Conservation (phyloP, 495 filamentous ascomycete genomes). For the Talaromyces thailandensis region DNA sequence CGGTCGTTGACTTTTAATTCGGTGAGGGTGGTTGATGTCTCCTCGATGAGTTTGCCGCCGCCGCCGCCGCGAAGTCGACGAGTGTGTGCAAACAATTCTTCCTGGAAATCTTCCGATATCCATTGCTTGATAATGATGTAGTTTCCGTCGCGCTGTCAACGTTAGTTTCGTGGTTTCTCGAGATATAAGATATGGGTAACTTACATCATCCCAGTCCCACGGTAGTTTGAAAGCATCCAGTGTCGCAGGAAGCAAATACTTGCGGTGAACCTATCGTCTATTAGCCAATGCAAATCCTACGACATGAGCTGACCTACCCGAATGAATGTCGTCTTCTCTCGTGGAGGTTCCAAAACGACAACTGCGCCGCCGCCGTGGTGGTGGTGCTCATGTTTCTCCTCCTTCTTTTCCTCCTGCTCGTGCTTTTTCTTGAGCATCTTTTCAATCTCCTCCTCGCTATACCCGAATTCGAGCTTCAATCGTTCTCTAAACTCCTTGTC, state of each 20-base stretch:
- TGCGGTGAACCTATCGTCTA: slow-evolving; percentile 33
- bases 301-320: slow-evolving; percentile 26
- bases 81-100: slow-evolving; percentile 65
- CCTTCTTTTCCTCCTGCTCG: slow-evolving; percentile 42
- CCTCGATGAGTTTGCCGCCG: slow-evolving; percentile 36
- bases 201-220: slow-evolving; percentile 44
- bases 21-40: slow-evolving; percentile 36
- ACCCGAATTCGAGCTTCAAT: slow-evolving; percentile 29
- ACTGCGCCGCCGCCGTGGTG: slow-evolving; percentile 18
- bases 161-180: neutral
- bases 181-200: neutral
- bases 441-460: slow-evolving; percentile 40
- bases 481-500: slow-evolving; percentile 41
- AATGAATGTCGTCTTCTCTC: slow-evolving; percentile 35
- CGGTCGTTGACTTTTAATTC: slow-evolving; percentile 42
- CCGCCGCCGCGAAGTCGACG: slow-evolving; percentile 50
- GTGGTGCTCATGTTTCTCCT: slow-evolving; percentile 28
- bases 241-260: slow-evolving; percentile 41
- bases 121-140: slow-evolving; percentile 71
- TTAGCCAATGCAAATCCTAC: slow-evolving; percentile 6
- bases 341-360: slow-evolving; percentile 45
- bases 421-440: slow-evolving; percentile 49
- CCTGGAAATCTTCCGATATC: slow-evolving; percentile 64
- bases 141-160: slow-evolving; percentile 46
- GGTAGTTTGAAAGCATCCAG: slow-evolving; percentile 36